A percentile compares a stretch with the other conserved stretches of the same genome.
Evolutionary conservation across 2,329 filamentous ascomycete genomes (phyloP).

Genomic region (Aureobasidium subglaciale): DNA sequence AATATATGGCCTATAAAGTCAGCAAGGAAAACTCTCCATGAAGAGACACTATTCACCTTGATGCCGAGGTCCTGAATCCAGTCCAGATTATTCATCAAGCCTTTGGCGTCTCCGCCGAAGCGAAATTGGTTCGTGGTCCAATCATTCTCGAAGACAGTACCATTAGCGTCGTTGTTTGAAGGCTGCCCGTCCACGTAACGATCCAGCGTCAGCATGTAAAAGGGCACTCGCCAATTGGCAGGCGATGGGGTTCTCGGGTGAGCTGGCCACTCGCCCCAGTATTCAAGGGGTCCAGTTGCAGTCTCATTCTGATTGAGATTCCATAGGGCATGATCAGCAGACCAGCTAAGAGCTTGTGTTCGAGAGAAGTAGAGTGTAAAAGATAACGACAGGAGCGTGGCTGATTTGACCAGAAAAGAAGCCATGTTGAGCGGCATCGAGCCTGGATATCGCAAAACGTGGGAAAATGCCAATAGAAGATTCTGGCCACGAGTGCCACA

Average conservation of each 20-base stretch:
- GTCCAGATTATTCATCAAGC: conserved; percentile 53
- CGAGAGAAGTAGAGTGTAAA: neutral
- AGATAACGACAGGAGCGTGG: neutral
- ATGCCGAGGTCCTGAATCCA: conserved; percentile 59
- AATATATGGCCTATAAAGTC: conserved; percentile 43
- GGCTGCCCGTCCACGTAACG: conserved; percentile 59
- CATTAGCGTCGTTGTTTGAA: conserved; percentile 56
- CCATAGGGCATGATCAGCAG: neutral
- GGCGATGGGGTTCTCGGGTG: conserved; percentile 50
- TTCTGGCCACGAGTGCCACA: neutral
- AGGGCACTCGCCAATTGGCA: conserved; percentile 57
- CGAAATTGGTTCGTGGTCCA: conserved; percentile 54
- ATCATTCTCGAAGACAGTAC: conserved; percentile 55
- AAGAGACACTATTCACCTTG: conserved; percentile 41
- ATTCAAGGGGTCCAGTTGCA: conserved; percentile 49
- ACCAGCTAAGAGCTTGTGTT: neutral
- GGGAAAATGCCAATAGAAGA: neutral
- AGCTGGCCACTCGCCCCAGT: conserved; percentile 49
- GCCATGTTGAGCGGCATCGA: neutral
- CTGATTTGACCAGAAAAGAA: neutral
- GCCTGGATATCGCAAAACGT: neutral
- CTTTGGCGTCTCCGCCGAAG: conserved; percentile 53
- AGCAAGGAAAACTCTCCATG: no score
- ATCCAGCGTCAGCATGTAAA: conserved; percentile 59
- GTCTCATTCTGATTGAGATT: conserved; percentile 55